These are phyloP conservation scores for Tetrapisispora fleetii DNA, from an alignment of 805 yeast species.

Conservation along the genomic window DNA sequence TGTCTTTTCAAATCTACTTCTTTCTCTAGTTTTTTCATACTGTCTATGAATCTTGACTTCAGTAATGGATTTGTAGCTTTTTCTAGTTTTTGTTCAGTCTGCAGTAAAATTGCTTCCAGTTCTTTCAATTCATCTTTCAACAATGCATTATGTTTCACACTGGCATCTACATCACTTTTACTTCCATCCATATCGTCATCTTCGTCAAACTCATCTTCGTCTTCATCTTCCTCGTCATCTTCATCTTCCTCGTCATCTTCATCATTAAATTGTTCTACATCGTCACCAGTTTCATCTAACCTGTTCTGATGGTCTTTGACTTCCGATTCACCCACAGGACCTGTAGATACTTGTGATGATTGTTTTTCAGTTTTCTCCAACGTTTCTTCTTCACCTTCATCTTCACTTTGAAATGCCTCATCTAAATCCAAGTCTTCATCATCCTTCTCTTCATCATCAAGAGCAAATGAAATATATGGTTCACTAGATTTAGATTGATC, in stretches of 20 bases:
- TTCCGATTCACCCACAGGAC: background rate
- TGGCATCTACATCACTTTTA: slow-evolving; percentile 42
- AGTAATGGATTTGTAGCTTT: slow-evolving; percentile 76
- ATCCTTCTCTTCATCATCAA: slow-evolving; percentile 26
- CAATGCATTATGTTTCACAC: slow-evolving; percentile 57
- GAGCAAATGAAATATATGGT: slow-evolving; percentile 3
- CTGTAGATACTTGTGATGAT: background rate
- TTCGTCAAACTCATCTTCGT: slow-evolving; percentile 39
- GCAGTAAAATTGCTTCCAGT: slow-evolving; percentile 63
- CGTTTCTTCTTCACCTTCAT: slow-evolving; percentile 24
- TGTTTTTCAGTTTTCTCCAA: slow-evolving; percentile 2
- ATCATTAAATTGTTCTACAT: slow-evolving; percentile 27
- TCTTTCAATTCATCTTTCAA: slow-evolving; percentile 80
- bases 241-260: slow-evolving; percentile 28
- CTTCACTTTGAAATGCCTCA: slow-evolving; percentile 39
- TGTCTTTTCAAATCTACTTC: slow-evolving; percentile 74
- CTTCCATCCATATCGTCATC: slow-evolving; percentile 38
- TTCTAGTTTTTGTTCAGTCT: slow-evolving; percentile 61
- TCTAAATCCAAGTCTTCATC: slow-evolving; percentile 50
- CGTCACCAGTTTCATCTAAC: slow-evolving; percentile 30
- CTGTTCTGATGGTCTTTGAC: slow-evolving; percentile 1
- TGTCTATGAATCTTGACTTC: slow-evolving; percentile 76
- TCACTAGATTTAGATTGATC: background rate
- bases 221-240: slow-evolving; percentile 31
- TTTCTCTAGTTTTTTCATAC: slow-evolving; percentile 63